Base-by-base conservation (phyloP, 257 asterid genomes). In the Solanum pimpinellifolium region DNA sequence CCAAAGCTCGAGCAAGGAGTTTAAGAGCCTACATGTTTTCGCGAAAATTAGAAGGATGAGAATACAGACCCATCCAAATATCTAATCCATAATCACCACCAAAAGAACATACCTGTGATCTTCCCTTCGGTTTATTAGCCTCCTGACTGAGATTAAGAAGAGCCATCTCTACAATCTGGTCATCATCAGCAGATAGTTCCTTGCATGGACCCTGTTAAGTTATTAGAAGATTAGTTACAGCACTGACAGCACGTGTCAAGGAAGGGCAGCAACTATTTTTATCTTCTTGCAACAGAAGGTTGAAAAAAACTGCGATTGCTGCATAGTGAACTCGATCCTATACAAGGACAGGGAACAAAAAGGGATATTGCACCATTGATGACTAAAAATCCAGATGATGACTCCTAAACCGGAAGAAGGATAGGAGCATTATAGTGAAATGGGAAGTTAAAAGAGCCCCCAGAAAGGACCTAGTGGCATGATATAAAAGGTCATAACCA, bases 1-100 rank as follows among this genome's bases (percentile, higher is more conserved):
- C 93, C 84, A 92, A 86, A 89, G 94, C 90, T 86, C 81, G 91
- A 86, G 88, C 88, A 74, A 91, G 93, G 88, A 87, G 90, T 85
- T 86, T 72, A 85, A 91, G 89, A 65, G 94, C 91, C 94, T 92
- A 74, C 31, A 87, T 87, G 62, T 78, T 80, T 68, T 33, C 76
- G 49, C 35, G 44, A 27, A 83, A 83, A 1, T 39, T 47, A 81
- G 31, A 78, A 56, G 56, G 44, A 88, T 65, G 84, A 87, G 77
- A 77, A 12, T 73, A 70, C 81, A 16, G 65, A 70, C 85, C 83
- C 70, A 23, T 84, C 81, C 86, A 81, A 49, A 52, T 81, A 52
- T 29, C 69, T 31, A 81, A 81, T 21, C 46, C 46, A 37, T 81
- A 81, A 81, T 29, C 70, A 81, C 70, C 70, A 81, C 85, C 47